These are phyloP conservation scores for Coniferiporia sulphurascens DNA, from an alignment of 1,284 basidiomycete species.

Conservation along the genomic window DNA sequence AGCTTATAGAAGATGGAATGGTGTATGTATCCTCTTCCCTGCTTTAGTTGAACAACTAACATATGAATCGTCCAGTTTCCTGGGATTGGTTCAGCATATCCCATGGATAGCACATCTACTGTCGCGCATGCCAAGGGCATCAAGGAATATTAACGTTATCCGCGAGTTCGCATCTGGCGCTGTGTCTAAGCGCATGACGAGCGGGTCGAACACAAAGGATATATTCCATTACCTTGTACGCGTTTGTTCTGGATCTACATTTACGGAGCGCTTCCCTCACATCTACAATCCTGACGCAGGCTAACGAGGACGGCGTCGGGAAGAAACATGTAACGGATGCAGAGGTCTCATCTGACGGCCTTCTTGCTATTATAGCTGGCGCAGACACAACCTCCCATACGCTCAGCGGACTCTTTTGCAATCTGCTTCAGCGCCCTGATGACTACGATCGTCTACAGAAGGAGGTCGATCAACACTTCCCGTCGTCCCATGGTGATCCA, in stretches of 20 bases:
- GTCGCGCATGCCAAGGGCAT: no score
- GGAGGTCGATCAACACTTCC: slow-evolving; percentile 27
- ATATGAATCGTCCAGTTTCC: no score
- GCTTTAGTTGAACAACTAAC: no score
- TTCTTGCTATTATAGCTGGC: slow-evolving; percentile 33
- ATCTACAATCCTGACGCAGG: slow-evolving; percentile 18
- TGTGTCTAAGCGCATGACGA: no score
- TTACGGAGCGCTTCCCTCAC: background rate
- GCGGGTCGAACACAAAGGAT: no score
- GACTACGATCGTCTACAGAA: slow-evolving; percentile 25
- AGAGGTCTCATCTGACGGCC: slow-evolving; percentile 29
- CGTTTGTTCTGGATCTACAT: background rate
- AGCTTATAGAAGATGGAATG: no score
- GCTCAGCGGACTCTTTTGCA: slow-evolving; percentile 28
- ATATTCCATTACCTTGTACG: background rate
- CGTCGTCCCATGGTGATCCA: slow-evolving; percentile 16
- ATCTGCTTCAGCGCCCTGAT: slow-evolving; percentile 29
- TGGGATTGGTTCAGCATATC: no score
- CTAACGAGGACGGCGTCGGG: slow-evolving; percentile 27
- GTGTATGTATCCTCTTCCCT: no score
- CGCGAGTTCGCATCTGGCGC: no score
- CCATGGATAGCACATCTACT: no score
- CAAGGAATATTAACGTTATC: no score
- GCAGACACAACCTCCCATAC: slow-evolving; percentile 34
- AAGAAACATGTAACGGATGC: slow-evolving; percentile 19